Evolutionary conservation across 2,329 filamentous ascomycete genomes (phyloP), one percentile per base, ranked within the genome.

Genomic region (Aspergillus hiratsukae): DNA sequence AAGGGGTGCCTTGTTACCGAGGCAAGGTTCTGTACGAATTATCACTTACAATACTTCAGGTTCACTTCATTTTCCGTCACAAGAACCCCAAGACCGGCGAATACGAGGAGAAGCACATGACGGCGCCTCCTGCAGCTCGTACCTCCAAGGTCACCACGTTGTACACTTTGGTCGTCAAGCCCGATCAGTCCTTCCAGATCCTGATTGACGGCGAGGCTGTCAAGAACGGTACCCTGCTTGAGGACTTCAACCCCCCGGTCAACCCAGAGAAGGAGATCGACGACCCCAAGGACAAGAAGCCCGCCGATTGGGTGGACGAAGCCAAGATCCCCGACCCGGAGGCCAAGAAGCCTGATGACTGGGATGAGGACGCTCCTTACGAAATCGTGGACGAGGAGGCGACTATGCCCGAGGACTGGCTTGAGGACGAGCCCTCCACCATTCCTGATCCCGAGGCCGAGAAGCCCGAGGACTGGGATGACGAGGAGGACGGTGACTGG

Each of bases 11-110:
- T 17, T 29, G 17, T 21, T 40, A 25, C n/a, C 5, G 28, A n/a
- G 19, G 21, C 40, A 43, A 46, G 21, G 40, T 43, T 7, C 43
- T 25, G 21, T 35, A 17, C 4, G 28, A 48, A 21, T 27, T 54
- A 29, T 45, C 19, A n/a, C 55, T 61, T 48, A 57, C 43, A n/a
- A 62, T 72, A 52, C 23, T 37, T 52, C 50, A 84, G 81, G 85
- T 87, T 59, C 85, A 87, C 78, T 96, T 99, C 81, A 99, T 99
- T 78, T 96, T 99, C 87, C 94, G 95, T 80, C 94, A 99, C 89
- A 99, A 97, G 90, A 99, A 97, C 86, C 94, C 94, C 74, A 97
- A 96, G 89, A 97, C 91, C 49, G 93, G 93, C 81, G 91, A 97
- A 79, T 99, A 99, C 72, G 93, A 99, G 85, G 94, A 99, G 89